Evolutionary conservation across 768 basidiomycete species (phyloP), one percentile per base, ranked within the genome.

Genomic region (Suillus placidus): DNA sequence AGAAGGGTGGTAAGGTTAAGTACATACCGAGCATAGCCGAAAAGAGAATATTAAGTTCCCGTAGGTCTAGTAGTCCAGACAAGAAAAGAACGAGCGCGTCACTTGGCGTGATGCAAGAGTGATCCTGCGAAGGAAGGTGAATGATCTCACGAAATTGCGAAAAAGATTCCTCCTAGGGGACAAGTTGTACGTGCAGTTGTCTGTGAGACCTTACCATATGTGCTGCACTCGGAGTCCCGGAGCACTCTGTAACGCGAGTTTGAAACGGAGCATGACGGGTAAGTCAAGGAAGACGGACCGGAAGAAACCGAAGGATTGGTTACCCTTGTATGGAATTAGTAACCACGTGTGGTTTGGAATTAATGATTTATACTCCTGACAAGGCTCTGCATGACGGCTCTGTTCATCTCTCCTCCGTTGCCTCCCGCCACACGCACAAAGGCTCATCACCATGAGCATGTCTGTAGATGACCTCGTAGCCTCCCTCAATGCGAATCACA

Each of bases 381-480:
- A 42, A 60, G 58, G 58, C 58, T 60, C 58, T 60, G 58, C 58
- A 60, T 42, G 58, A 42, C 42, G 32, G 45, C 30, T 60, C 34
- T 37, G 34, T 45, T 61, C 61, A n/a, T 64, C 42, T 43, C 56
- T 70, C 30, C 58, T 64, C 40, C 43, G 40, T 64, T 43, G 32
- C 34, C 57, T 61, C 58, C 47, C 68, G 45, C 63, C 35, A 69
- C 49, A 30, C 38, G 26, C 40, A 13, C 58, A 60, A 60, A 60
- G 18, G 40, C 65, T 23, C 45, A n/a, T 61, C 61, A 70, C 65
- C 66, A 85, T 85, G 84, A 82, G 76, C 68, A 57, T 82, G 65
- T 80, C 84, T 55, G 77, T 84, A 43, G 83, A 84, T 72, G 83
- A 84, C 77, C 84, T 84, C 71, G 80, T 85, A 62, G 77, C 83